These are phyloP conservation scores for Aspergillus sergii DNA, from an alignment of 2,329 filamentous ascomycete species.

Conservation along the genomic window DNA sequence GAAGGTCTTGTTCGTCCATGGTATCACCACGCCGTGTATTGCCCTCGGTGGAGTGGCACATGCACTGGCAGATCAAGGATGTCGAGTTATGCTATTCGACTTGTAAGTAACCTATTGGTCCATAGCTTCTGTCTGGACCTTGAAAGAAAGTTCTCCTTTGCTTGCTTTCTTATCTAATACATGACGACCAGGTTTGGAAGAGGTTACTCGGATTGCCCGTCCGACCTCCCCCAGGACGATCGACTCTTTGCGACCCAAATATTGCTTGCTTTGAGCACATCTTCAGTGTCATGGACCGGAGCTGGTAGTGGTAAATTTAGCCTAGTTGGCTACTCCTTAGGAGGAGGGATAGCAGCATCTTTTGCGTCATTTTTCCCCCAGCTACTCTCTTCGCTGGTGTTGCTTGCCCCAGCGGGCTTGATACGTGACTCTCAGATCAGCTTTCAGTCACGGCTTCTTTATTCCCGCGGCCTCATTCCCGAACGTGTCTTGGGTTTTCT, in stretches of 20 bases:
- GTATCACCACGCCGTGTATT: constrained; percentile 77
- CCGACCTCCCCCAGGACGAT: constrained; percentile 70
- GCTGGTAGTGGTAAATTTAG: constrained; percentile 59
- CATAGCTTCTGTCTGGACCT: background rate
- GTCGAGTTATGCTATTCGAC: constrained; percentile 78
- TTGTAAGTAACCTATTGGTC: constrained; percentile 35
- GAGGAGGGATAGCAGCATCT: constrained; percentile 70
- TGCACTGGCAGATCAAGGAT: constrained; percentile 66
- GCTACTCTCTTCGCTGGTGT: constrained; percentile 69
- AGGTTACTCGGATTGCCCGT: constrained; percentile 73
- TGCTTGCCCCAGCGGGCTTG: constrained; percentile 79
- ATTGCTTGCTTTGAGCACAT: constrained; percentile 70
- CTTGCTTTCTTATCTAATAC: constrained; percentile 7
- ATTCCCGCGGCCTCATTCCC: constrained; percentile 62
- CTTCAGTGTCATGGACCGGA: constrained; percentile 67
- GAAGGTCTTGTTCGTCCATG: constrained; percentile 76
- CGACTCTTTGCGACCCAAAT: constrained; percentile 74
- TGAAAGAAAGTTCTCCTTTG: background rate
- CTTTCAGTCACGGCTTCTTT: constrained; percentile 64
- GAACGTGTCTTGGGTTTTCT: constrained; percentile 57
- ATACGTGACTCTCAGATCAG: constrained; percentile 67
- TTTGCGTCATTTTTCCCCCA: constrained; percentile 71
- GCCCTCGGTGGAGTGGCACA: constrained; percentile 68
- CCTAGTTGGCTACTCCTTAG: constrained; percentile 77
- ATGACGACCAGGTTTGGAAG: constrained; percentile 55